Conservation (phyloP, 2,329 filamentous ascomycete species). For the Thielaviopsis musarum region DNA sequence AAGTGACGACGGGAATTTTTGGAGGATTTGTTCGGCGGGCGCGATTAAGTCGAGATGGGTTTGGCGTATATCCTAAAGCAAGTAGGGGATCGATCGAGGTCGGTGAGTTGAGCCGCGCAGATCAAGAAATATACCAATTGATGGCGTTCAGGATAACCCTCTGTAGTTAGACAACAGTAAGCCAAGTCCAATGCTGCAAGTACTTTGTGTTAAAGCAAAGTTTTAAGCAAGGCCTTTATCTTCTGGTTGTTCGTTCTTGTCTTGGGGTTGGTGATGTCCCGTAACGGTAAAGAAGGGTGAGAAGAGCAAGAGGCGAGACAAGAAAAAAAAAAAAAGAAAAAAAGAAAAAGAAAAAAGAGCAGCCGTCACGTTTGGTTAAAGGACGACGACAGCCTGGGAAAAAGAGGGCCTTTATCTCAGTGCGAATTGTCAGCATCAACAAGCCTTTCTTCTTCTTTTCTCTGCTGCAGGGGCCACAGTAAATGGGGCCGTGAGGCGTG, state of each 20-base stretch:
- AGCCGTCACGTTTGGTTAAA: neutral
- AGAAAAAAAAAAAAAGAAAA: slow-evolving; percentile 1
- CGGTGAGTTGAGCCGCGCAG: neutral
- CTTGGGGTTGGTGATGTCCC: neutral
- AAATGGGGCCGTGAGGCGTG: slow-evolving; percentile 9
- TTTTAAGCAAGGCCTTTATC: too few relatives aligned
- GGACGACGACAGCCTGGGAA: neutral
- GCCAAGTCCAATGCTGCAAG: too few relatives aligned
- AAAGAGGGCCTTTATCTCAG: slow-evolving; percentile 2
- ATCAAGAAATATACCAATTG: neutral
- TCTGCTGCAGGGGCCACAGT: slow-evolving; percentile 7
- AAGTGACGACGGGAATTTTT: too few relatives aligned
- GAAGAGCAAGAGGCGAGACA: neutral
- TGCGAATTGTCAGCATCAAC: slow-evolving; percentile 1
- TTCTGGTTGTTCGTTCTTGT: too few relatives aligned
- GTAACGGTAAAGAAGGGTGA: slow-evolving; percentile 1
- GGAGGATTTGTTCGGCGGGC: too few relatives aligned
- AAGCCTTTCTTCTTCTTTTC: neutral
- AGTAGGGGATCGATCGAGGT: neutral
- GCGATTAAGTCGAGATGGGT: neutral
- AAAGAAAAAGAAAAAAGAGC: neutral
- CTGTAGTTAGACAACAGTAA: too few relatives aligned
- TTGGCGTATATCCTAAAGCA: neutral
- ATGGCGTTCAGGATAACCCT: neutral
- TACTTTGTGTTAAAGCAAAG: too few relatives aligned